Evolutionary conservation across 768 basidiomycete genomes (phyloP), one percentile per base, ranked within the genome.

Genomic region (Pulveroboletus sp.): DNA sequence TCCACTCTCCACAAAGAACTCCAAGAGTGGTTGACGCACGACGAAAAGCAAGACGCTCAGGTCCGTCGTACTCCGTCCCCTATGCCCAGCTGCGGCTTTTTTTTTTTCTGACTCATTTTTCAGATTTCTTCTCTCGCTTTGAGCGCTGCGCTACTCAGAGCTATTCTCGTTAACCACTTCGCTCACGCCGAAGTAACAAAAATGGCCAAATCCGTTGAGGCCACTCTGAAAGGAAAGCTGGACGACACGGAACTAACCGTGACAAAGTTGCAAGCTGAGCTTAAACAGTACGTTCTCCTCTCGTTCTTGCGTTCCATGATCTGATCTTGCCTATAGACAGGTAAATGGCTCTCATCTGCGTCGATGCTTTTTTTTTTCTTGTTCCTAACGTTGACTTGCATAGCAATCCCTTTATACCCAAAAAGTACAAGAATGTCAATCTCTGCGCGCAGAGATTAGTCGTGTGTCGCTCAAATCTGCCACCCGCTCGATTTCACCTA

Each of bases 141-240:
- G 58, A 88, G 86, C 71, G 83, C 86, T 59, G 82, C 84, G 43
- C 79, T 91, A 43, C 75, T 91, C 63, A 82, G 84, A 56, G 88
- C 88, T 48, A 91, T 91, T 66, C 78, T 91, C 50, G 79, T 86
- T 72, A 91, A 91, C 62, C 85, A 89, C 66, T 71, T 81, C 43
- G 84, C 87, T 58, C 86, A 89, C 70, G 84, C 84, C 32, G 89
- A 91, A 64, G 80, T 81, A 52, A 82, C 77, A 65, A 86, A 83
- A 72, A 67, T 71, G 57, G 79, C 86, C 39, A 87, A 83, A 68
- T 71, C 66, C 50, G 69, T 77, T 47, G 87, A 90, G 71, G 69
- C 73, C 44, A 74, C 71, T 54, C 73, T 87, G 62, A 84, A 79
- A 71, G 71, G 73, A 58, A 81, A 81, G 69, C 68, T 89, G 39